These are phyloP conservation scores for Colletotrichum siamense DNA, from an alignment of 2,329 filamentous ascomycete genomes.

Conservation along the genomic window DNA sequence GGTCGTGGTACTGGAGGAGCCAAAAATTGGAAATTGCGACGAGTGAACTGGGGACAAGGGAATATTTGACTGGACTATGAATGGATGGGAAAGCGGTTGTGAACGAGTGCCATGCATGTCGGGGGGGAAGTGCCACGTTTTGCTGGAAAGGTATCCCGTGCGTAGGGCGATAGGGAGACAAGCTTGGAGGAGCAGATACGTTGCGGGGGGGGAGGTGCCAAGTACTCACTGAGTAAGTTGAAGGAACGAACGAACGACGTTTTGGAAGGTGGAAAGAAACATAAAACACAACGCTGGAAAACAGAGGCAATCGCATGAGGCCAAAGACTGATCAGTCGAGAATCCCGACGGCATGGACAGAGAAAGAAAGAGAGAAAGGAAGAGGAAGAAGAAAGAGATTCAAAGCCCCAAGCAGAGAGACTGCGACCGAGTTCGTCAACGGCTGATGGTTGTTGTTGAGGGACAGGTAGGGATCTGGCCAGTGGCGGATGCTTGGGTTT, in stretches of 20 bases:
- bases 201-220: no score
- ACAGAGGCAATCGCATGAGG: no score
- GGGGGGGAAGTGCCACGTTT: no score
- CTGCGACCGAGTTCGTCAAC: background rate
- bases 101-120: background rate
- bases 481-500: background rate
- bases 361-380: background rate
- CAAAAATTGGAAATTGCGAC: background rate
- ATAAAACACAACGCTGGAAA: no score
- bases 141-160: no score
- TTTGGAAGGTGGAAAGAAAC: no score
- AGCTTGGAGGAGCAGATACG: no score
- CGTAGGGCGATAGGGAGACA: no score
- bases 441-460: background rate
- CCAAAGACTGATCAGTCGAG: no score
- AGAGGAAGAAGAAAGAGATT: background rate
- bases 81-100: background rate
- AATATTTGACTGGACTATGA: background rate
- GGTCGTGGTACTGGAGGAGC: background rate
- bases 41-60: background rate
- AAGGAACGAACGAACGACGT: no score
- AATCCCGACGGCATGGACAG: accelerated
- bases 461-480: background rate
- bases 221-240: no score
- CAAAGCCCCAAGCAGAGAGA: background rate